A percentile compares a stretch with the other conserved stretches of the same genome.
These are phyloP conservation scores for Nicotiana noctiflora DNA, from an alignment of 257 asterid species.

Conservation along the genomic window DNA sequence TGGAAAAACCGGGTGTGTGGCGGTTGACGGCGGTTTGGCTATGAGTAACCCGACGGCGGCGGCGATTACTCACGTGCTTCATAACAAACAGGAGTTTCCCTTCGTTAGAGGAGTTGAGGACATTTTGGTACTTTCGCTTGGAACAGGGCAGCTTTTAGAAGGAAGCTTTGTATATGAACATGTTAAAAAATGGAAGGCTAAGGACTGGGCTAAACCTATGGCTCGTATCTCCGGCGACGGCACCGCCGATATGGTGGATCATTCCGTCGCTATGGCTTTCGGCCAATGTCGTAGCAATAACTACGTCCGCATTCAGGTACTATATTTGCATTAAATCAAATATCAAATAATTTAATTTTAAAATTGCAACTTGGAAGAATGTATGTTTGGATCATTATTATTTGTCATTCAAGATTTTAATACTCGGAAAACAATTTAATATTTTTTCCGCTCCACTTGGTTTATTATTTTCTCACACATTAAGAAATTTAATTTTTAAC, in stretches of 20 bases:
- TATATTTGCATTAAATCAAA: too few species aligned
- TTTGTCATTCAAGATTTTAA: too few species aligned
- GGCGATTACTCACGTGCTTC: conserved; percentile 94
- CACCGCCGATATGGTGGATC: conserved; percentile 70
- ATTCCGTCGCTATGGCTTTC: conserved; percentile 71
- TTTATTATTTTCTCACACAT: too few species aligned
- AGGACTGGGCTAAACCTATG: conserved; percentile 70
- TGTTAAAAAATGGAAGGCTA: conserved; percentile 55
- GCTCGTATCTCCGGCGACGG: conserved; percentile 62
- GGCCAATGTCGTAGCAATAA: conserved; percentile 47
- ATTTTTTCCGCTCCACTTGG: too few species aligned
- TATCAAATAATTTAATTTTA: too few species aligned
- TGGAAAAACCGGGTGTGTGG: conserved; percentile 76
- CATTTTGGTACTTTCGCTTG: conserved; percentile 87
- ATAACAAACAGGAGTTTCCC: conserved; percentile 92
- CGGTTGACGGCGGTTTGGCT: conserved; percentile 76
- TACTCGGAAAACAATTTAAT: too few species aligned
- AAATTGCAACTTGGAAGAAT: too few species aligned
- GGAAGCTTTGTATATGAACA: conserved; percentile 53
- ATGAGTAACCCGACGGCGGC: conserved; percentile 97
- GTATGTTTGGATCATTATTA: too few species aligned
- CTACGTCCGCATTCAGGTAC: conserved; percentile 64
- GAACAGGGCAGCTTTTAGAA: conserved; percentile 56
- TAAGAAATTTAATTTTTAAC: too few species aligned
- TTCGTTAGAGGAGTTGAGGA: conserved; percentile 96